Conservation (phyloP, 192 early-diverging fungal species). For the Geosiphon pyriformis region DNA sequence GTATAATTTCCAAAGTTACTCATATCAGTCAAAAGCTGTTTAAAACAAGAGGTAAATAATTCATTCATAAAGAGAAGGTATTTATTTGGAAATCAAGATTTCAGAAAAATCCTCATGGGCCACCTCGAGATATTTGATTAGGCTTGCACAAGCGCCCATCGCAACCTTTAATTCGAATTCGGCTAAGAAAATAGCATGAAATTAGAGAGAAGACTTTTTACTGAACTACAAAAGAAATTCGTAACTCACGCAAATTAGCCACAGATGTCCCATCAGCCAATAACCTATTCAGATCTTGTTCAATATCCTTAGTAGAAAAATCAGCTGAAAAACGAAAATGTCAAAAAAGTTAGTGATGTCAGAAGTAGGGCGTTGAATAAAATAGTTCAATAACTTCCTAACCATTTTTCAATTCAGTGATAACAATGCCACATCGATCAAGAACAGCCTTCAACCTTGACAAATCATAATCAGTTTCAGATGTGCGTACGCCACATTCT, state of each 20-base stretch:
- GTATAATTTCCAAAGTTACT: conserved; percentile 75
- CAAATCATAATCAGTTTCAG: conserved; percentile 63
- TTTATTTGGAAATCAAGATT: neutral
- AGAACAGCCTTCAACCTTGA: conserved; percentile 66
- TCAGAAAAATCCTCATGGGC: too few relatives aligned
- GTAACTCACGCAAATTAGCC: conserved; percentile 56
- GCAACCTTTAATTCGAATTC: conserved; percentile 70
- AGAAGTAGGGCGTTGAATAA: too few relatives aligned
- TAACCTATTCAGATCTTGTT: conserved; percentile 81
- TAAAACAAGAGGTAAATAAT: conserved; percentile 6
- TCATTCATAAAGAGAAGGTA: neutral
- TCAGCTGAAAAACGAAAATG: conserved; percentile 34
- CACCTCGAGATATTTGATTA: conserved; percentile 67
- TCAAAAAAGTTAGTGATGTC: neutral
- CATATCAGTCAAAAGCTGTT: conserved; percentile 66
- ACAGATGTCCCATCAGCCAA: conserved; percentile 62
- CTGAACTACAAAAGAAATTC: too few relatives aligned
- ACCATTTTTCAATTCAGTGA: conserved; percentile 64
- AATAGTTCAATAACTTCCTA: too few relatives aligned
- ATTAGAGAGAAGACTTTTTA: neutral
- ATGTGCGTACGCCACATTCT: conserved; percentile 71
- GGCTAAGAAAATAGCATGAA: conserved; percentile 33
- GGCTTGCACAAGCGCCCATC: conserved; percentile 59
- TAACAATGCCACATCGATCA: conserved; percentile 70
- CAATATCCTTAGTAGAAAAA: conserved; percentile 72